These are phyloP conservation scores for Clavaria fumosa DNA, from an alignment of 768 basidiomycete genomes.

Conservation along the genomic window DNA sequence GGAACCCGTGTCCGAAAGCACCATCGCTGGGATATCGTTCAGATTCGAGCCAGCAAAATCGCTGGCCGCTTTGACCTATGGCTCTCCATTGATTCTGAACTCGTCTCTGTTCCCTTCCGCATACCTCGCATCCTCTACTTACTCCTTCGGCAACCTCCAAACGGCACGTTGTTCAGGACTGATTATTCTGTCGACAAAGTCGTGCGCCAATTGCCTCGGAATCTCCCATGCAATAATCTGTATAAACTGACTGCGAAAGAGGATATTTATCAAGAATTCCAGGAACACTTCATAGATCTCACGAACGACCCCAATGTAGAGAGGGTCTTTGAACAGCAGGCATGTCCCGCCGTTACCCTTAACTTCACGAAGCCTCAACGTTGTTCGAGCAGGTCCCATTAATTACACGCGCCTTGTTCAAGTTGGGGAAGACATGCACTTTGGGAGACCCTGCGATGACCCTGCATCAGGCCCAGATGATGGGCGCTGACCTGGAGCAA, in stretches of 20 bases:
- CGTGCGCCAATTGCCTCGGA: slow-evolving; percentile 63
- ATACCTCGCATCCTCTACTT: slow-evolving; percentile 90
- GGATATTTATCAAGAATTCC: slow-evolving; percentile 65
- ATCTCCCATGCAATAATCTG: slow-evolving; percentile 59
- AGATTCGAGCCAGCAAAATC: slow-evolving; percentile 63
- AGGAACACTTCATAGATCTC: slow-evolving; percentile 84
- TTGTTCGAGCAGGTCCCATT: no score
- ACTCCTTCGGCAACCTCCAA: slow-evolving; percentile 54
- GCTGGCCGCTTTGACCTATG: slow-evolving; percentile 80
- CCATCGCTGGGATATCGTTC: slow-evolving; percentile 83
- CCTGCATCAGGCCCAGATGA: slow-evolving; percentile 66
- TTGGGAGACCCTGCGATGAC: slow-evolving; percentile 51
- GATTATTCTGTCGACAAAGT: slow-evolving; percentile 66
- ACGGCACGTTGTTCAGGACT: slow-evolving; percentile 49
- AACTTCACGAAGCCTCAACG: no score
- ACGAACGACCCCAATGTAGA: slow-evolving; percentile 92
- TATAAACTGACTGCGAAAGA: slow-evolving; percentile 77
- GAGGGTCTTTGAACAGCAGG: slow-evolving; percentile 88
- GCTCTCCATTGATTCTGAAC: slow-evolving; percentile 67
- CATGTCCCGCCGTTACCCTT: no score
- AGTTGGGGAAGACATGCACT: slow-evolving; percentile 70
- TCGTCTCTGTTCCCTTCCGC: slow-evolving; percentile 68
- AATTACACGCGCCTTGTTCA: slow-evolving; percentile 63
- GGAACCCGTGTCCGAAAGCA: slow-evolving; percentile 40
- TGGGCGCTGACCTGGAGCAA: slow-evolving; percentile 72